Evolutionary conservation across 768 basidiomycete species (phyloP), one percentile per base, ranked within the genome.

Genomic region (Dioszegia hungarica): DNA sequence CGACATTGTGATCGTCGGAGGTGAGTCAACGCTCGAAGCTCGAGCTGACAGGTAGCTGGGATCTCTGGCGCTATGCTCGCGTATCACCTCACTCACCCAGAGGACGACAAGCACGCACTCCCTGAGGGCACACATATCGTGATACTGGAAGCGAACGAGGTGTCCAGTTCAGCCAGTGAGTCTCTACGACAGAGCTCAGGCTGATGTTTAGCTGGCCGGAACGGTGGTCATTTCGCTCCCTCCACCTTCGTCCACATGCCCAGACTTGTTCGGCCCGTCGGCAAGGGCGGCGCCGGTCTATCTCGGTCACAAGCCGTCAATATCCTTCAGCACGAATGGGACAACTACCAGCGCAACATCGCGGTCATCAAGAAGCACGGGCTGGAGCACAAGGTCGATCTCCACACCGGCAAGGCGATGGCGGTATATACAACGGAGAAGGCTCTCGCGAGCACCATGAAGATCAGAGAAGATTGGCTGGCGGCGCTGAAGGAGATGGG

Each of bases 141-240:
- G 10, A 24, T 41, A 10, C 14, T 41, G 12, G 40, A 34, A 60
- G 12, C 64, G 61, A 44, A 64, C 56, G 17, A 69, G 63, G 52
- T 61, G 63, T 54, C 43, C 61, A 17, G 67, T 62, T 27, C 61
- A 57, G 8, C 59, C 58, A 24, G 66, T 60, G 25, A 43, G 63
- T 68, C 28, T n/a, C 55, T 54, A 20, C 8, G 6, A 6, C 31
- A 33, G 31, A 14, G 31, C 14, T 6, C 8, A 33, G 25, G 22
- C 20, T 56, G 27, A 40, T 29, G 25, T 8, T 25, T 33, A 67
- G 65, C 59, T 36, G 65, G 65, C 3, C 44, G 65, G 24, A 67
- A 67, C 43, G 65, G 65, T 9, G 65, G 65, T 43, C 65, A 67
- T 33, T 36, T 60, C 25, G 65, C 62, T 25, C 65, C 65, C 1